Base-by-base conservation (phyloP, 139 green algal species). In the Tetradesmus lagerheimii region DNA sequence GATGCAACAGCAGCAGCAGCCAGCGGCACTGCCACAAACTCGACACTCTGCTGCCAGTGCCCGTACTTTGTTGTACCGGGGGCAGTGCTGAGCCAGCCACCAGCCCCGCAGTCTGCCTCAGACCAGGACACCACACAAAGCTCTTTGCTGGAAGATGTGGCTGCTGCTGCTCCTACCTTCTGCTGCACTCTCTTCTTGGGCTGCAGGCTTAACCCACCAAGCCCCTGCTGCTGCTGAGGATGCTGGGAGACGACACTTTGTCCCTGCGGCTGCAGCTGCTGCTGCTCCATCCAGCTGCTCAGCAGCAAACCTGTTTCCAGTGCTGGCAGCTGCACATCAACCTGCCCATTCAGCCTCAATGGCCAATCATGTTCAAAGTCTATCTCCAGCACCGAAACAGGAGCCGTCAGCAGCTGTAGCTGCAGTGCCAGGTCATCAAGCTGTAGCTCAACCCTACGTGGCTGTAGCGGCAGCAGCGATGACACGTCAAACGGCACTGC, bases 101-200 rank as follows among this genome's bases (percentile, higher is more conserved):
- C 91, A 0, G 76, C 76, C 16, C 91, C 87, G 77, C 91, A 93
- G 71, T 93, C 91, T 23, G 88, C 83, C 87, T 93, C 91, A 57
- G 90, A 93, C 91, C 91, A 93, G 45, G 67, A 92, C 45, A 93
- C 64, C 0, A 93, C 35, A 76, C 76, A 80, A 53, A 79, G 62
- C 57, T 45, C 89, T 34, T 43, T 29, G 15, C 31, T 12, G 8
- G n/a, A 20, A 12, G 16, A 35, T 14, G 75, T 14, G 25, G n/a
- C 50, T 78, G 50, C 50, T 77, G 50, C 34, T 35, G 45, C 80
- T 74, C 29, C 80, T 9, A 14, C n/a, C 34, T 38, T 38, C 31
- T 80, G n/a, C n/a, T 80, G 74, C n/a, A 1, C 74, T 8, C 29
- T 47, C 16, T 29, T 71, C 20, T n/a, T 71, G 4, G 15, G 1